Percentiles rank a stretch among this genome's conserved stretches.
Evolutionary conservation across 257 asterid species (phyloP).

Genomic region (Solanum tarijense): DNA sequence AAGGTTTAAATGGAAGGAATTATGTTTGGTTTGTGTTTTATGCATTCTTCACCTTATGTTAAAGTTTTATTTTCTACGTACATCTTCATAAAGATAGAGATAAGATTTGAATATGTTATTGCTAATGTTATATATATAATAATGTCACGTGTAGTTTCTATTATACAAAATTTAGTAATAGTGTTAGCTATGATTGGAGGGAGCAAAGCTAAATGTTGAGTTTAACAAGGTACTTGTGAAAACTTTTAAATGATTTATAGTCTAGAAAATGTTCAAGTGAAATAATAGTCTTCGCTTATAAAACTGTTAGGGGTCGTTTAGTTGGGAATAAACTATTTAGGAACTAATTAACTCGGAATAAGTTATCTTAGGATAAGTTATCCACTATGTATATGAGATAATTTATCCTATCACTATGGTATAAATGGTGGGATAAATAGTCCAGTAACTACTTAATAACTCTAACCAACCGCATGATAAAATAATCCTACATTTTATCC

Average conservation of each 20-base stretch:
- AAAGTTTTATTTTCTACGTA: neutral
- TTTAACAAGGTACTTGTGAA: neutral
- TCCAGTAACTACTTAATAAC: neutral
- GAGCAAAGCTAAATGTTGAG: neutral
- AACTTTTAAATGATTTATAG: neutral
- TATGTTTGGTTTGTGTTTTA: neutral
- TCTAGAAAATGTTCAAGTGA: neutral
- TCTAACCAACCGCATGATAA: neutral
- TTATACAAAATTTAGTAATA: neutral
- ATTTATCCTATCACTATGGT: neutral
- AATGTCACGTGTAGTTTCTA: neutral
- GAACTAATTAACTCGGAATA: too few relatives aligned
- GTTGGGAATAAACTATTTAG: too few relatives aligned
- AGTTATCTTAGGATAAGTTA: too few relatives aligned
- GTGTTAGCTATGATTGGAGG: neutral
- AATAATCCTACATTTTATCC: too few relatives aligned
- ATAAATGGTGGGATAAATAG: neutral
- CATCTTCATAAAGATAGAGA: rapidly evolving
- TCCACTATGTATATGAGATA: neutral
- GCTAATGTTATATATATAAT: too few relatives aligned
- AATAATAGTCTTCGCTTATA: neutral
- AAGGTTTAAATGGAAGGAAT: neutral
- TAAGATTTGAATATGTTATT: neutral
- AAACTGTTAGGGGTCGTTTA: neutral
- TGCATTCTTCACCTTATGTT: neutral